phyloP scores from a whole-genome alignment of 2,329 filamentous ascomycete species.

The Aspergillus melleus region DNA sequence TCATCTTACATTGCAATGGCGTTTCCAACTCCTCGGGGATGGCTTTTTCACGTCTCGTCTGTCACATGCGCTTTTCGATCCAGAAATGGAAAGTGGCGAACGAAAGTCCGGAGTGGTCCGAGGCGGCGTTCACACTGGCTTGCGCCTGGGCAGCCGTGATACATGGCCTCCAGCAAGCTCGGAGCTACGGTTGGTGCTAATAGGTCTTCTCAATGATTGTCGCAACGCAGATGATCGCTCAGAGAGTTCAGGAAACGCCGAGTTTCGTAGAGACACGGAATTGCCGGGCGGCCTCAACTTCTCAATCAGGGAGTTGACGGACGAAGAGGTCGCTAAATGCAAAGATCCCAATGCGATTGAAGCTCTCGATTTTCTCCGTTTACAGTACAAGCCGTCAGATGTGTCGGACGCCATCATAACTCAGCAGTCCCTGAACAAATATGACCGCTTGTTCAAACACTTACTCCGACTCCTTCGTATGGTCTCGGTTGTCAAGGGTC shows the following conservation, averaged over 20 bases:
- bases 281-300: conserved; percentile 77
- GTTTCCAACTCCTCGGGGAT: conserved; percentile 82
- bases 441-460: conserved; percentile 81
- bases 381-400: conserved; percentile 77
- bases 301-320: conserved; percentile 75
- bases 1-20: conserved; percentile 72
- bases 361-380: conserved; percentile 86
- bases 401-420: conserved; percentile 75
- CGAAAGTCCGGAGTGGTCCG: conserved; percentile 67
- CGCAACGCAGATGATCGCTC: conserved; percentile 48
- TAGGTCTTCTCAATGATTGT: conserved; percentile 78
- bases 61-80: conserved; percentile 80
- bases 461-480: conserved; percentile 76
- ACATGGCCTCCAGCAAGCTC: conserved; percentile 94
- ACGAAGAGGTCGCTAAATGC: conserved; percentile 77
- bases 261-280: conserved; percentile 29
- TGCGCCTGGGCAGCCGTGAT: conserved; percentile 76
- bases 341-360: conserved; percentile 80
- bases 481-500: conserved; percentile 69
- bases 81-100: conserved; percentile 77
- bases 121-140: conserved; percentile 71
- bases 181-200: conserved; percentile 83
- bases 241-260: conserved; percentile 20
- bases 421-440: conserved; percentile 67
- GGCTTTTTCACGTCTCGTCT: conserved; percentile 79